A percentile compares a stretch with the other conserved stretches of the same genome.
These are phyloP conservation scores for Spatholobus suberectus DNA, from an alignment of 306 rosid species.

Conservation along the genomic window DNA sequence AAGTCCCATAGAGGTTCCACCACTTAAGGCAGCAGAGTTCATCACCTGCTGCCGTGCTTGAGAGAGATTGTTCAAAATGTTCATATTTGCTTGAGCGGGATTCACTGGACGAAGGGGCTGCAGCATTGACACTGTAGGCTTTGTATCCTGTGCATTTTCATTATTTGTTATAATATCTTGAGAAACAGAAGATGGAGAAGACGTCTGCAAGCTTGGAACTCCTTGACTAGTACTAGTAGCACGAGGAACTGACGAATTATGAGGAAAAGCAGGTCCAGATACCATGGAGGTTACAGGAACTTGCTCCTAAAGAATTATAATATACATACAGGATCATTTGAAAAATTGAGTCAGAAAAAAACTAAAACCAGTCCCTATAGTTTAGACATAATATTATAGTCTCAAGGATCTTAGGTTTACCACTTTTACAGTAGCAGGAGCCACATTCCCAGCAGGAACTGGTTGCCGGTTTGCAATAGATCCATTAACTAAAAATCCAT, in stretches of 20 bases:
- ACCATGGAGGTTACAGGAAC: slow-evolving; percentile 78
- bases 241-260: slow-evolving; percentile 70
- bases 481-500: slow-evolving; percentile 74
- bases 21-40: slow-evolving; percentile 75
- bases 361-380: neutral
- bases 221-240: slow-evolving; percentile 74
- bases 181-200: slow-evolving; percentile 87
- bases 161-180: slow-evolving; percentile 79
- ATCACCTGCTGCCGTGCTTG: slow-evolving; percentile 85
- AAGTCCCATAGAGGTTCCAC: slow-evolving; percentile 82
- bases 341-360: slow-evolving; percentile 22
- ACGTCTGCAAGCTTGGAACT: slow-evolving; percentile 83
- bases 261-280: slow-evolving; percentile 73
- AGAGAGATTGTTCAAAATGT: slow-evolving; percentile 86
- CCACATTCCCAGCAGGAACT: slow-evolving; percentile 64
- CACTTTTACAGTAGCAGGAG: slow-evolving; percentile 92
- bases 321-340: slow-evolving; percentile 36
- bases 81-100: slow-evolving; percentile 73
- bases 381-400: slow-evolving; percentile 5
- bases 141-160: slow-evolving; percentile 77
- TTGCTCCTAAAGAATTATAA: slow-evolving; percentile 73
- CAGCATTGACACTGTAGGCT: slow-evolving; percentile 72
- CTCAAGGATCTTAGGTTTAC: slow-evolving; percentile 51
- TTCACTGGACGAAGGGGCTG: slow-evolving; percentile 82
- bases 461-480: slow-evolving; percentile 74